Conservation (phyloP, 495 filamentous ascomycete species). For the Parathielavia hyrcaniae region DNA sequence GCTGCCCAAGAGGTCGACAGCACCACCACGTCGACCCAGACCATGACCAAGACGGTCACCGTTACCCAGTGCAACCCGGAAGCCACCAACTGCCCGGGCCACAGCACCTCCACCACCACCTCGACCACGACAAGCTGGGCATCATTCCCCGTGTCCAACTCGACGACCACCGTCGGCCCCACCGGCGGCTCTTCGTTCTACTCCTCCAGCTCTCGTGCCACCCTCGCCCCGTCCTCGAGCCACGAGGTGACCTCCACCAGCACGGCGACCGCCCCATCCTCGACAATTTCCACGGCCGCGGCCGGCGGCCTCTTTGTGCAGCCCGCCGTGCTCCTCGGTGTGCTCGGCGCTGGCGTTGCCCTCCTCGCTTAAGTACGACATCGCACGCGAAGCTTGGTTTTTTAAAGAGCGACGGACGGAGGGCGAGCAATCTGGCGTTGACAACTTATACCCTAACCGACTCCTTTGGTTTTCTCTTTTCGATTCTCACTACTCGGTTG, state of each 20-base stretch:
- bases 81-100: slow-evolving; percentile 41
- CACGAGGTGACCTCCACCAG: slow-evolving; percentile 4
- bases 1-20: slow-evolving; percentile 25
- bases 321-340: slow-evolving; percentile 39
- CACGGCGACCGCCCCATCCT: slow-evolving; percentile 18
- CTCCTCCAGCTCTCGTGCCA: slow-evolving; percentile 25
- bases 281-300: slow-evolving; percentile 27
- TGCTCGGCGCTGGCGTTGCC: slow-evolving; percentile 39
- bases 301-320: slow-evolving; percentile 35
- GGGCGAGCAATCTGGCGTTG: slow-evolving; percentile 12
- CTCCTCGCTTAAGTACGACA: slow-evolving; percentile 35
- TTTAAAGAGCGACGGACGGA: slow-evolving; percentile 1
- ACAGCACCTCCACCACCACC: slow-evolving; percentile 28
- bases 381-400: neutral
- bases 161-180: slow-evolving; percentile 34
- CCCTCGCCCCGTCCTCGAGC: slow-evolving; percentile 19
- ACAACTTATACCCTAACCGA: slow-evolving; percentile 6
- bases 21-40: slow-evolving; percentile 40
- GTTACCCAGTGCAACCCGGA: slow-evolving; percentile 45
- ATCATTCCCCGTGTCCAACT: slow-evolving; percentile 34
- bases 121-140: slow-evolving; percentile 21
- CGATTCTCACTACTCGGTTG: slow-evolving; percentile 8
- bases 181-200: slow-evolving; percentile 34
- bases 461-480: slow-evolving; percentile 8
- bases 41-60: slow-evolving; percentile 43